These are phyloP conservation scores for Naegleria lovaniensis DNA, from an alignment of 208 protist genomes.

Conservation along the genomic window DNA sequence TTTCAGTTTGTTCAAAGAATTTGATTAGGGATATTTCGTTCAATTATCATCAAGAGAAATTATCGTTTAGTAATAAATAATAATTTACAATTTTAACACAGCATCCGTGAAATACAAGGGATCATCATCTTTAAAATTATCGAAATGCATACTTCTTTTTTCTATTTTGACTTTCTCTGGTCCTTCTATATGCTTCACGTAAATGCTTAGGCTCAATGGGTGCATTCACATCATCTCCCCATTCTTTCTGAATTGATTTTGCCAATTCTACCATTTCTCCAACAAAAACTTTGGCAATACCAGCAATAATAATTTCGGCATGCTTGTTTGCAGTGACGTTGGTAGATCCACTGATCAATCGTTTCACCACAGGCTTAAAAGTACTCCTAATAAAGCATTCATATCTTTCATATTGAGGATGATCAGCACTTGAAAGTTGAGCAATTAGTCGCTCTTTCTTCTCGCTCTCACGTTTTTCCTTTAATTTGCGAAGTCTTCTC, in stretches of 20 bases:
- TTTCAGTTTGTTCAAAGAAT: not conserved
- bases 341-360: not conserved
- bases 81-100: not conserved
- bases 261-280: slow-evolving; percentile 6
- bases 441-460: not conserved
- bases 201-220: not conserved
- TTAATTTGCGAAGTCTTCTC: not conserved
- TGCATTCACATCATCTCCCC: not conserved
- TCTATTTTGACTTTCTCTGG: not conserved
- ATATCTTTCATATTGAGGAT: slow-evolving; percentile 11
- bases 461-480: not conserved
- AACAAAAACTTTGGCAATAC: slow-evolving; percentile 11
- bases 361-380: not conserved
- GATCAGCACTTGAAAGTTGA: not conserved
- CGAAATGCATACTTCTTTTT: slow-evolving; percentile 17
- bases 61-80: not conserved
- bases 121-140: not conserved
- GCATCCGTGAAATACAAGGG: too few species aligned
- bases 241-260: not conserved
- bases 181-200: slow-evolving; percentile 16
- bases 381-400: not conserved
- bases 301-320: not conserved
- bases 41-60: too few species aligned
- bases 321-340: not conserved
- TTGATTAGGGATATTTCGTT: too few species aligned